These are phyloP conservation scores for Cutaneotrichosporon sp. DNA, from an alignment of 1,284 basidiomycete genomes.

Conservation along the genomic window DNA sequence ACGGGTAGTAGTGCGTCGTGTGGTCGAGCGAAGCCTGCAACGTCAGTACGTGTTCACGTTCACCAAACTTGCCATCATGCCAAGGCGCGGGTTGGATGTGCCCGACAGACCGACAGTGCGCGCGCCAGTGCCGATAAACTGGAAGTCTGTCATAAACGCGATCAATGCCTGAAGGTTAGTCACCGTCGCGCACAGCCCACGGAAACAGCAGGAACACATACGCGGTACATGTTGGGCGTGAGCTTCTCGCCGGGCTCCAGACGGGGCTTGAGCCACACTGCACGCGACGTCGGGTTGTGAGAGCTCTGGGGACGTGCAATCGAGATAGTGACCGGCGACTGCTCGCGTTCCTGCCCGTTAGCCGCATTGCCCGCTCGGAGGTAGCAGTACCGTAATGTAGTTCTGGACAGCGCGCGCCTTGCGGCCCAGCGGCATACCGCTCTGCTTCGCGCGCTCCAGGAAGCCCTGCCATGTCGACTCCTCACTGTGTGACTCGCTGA, in stretches of 20 bases:
- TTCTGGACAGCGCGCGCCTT: constrained; percentile 29
- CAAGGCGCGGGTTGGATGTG: constrained; percentile 48
- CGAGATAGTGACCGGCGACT: constrained; percentile 65
- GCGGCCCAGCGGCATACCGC: constrained; percentile 18
- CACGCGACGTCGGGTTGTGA: constrained; percentile 49
- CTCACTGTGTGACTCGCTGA: constrained; percentile 59
- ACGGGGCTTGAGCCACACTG: constrained; percentile 71
- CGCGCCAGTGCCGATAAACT: constrained; percentile 65
- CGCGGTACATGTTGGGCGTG: constrained; percentile 72
- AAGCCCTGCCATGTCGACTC: constrained; percentile 53
- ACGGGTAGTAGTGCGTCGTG: constrained; percentile 70
- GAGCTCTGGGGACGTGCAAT: constrained; percentile 21
- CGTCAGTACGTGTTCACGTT: neutral
- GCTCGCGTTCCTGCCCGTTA: constrained; percentile 46
- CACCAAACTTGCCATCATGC: constrained; percentile 62
- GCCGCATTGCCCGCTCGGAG: neutral
- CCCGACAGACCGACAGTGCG: constrained; percentile 62
- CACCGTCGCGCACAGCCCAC: too few relatives aligned
- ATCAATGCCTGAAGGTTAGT: constrained; percentile 63
- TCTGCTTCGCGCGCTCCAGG: constrained; percentile 20
- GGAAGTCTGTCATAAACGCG: constrained; percentile 75
- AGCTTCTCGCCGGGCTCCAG: constrained; percentile 57
- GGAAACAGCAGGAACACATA: constrained; percentile 39
- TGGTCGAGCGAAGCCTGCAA: constrained; percentile 74
- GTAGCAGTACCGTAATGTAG: constrained; percentile 54